phyloP scores from a whole-genome alignment of 2,329 filamentous ascomycete species.

The Phaeosphaeriaceae sp. region DNA sequence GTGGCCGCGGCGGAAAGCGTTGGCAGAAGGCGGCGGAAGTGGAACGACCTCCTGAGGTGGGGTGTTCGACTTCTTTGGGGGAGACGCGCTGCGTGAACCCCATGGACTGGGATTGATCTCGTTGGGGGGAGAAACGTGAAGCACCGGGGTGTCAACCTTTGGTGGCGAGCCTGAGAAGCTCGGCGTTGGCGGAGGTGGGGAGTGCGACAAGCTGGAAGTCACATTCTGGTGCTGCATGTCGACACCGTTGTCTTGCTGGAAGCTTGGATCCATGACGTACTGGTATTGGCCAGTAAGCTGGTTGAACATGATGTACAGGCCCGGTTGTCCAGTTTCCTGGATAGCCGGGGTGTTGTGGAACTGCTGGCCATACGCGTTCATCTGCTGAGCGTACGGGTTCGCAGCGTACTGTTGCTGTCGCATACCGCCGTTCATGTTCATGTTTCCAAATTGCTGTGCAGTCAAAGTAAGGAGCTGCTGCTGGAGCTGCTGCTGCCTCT shows the following conservation, averaged over 20 bases:
- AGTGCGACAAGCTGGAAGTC: constrained; percentile 50
- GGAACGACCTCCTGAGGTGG: constrained; percentile 73
- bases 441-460: constrained; percentile 55
- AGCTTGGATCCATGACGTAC: constrained; percentile 75
- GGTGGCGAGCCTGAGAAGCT: constrained; percentile 46
- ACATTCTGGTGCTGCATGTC: constrained; percentile 15
- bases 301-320: constrained; percentile 83
- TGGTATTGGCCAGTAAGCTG: constrained; percentile 83
- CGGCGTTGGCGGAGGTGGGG: constrained; percentile 56
- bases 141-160: constrained; percentile 59
- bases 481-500: constrained; percentile 93
- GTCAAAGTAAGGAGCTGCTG: constrained; percentile 89
- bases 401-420: constrained; percentile 56
- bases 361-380: constrained; percentile 69
- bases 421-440: constrained; percentile 65
- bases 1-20: constrained; percentile 91
- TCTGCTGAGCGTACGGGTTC: constrained; percentile 60
- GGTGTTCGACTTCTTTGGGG: constrained; percentile 68
- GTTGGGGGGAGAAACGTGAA: constrained; percentile 82
- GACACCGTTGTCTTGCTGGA: constrained; percentile 51
- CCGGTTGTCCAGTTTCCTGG: constrained; percentile 71
- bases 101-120: constrained; percentile 59
- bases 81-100: constrained; percentile 67
- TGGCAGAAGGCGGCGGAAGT: constrained; percentile 85
- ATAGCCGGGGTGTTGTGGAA: constrained; percentile 71